Evolutionary conservation across 1,284 basidiomycete species (phyloP).

Genomic region (Sporisorium scitamineum): DNA sequence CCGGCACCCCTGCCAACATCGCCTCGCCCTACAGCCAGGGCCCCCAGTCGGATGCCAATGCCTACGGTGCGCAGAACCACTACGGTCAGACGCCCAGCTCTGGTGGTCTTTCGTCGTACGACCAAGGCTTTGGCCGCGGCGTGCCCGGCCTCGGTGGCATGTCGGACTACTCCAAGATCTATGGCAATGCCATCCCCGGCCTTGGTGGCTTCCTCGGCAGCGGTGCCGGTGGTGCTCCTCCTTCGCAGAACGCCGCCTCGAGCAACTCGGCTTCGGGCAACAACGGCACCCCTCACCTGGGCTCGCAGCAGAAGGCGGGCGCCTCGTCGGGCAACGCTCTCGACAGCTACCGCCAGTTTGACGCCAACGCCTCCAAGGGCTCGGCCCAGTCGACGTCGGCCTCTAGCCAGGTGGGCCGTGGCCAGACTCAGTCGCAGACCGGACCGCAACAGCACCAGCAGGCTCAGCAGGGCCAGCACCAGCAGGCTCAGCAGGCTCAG

Average conservation of each 20-base stretch:
- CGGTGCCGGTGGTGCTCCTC: slow-evolving; percentile 41
- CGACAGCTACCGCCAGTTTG: slow-evolving; percentile 54
- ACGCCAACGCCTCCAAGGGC: slow-evolving; percentile 46
- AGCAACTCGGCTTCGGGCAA: slow-evolving; percentile 38
- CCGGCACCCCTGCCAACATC: slow-evolving; percentile 59
- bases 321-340: slow-evolving; percentile 47
- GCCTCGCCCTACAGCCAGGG: slow-evolving; percentile 64
- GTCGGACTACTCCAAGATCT: slow-evolving; percentile 66
- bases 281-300: slow-evolving; percentile 49
- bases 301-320: slow-evolving; percentile 52
- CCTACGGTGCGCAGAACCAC: slow-evolving; percentile 59
- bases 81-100: slow-evolving; percentile 55
- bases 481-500: slow-evolving; percentile 21
- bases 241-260: slow-evolving; percentile 43
- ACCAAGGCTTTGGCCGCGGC: slow-evolving; percentile 62
- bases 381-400: slow-evolving; percentile 25
- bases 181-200: slow-evolving; percentile 57
- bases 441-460: slow-evolving; percentile 43
- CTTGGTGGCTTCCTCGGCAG: slow-evolving; percentile 57
- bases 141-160: slow-evolving; percentile 50
- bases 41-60: slow-evolving; percentile 45
- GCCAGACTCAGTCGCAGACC: slow-evolving; percentile 46
- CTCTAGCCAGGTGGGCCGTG: slow-evolving; percentile 42
- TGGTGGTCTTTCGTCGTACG: slow-evolving; percentile 53
- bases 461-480: slow-evolving; percentile 41